phyloP scores from a whole-genome alignment of 2,329 filamentous ascomycete genomes.

The Chaetomium globosum region DNA sequence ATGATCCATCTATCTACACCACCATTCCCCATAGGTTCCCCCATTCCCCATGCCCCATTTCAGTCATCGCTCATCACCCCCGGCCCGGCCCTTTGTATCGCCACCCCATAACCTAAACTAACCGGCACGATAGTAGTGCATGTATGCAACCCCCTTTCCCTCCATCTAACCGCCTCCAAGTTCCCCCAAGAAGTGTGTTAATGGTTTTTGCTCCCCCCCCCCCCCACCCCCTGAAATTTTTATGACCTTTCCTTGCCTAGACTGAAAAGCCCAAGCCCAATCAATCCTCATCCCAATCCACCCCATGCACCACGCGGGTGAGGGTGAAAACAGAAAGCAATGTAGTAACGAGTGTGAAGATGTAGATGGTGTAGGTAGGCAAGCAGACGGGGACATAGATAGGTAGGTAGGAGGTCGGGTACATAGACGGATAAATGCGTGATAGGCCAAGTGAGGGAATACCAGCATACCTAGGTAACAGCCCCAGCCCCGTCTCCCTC shows the following conservation, averaged over 20 bases:
- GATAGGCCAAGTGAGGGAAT: background rate
- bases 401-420: background rate
- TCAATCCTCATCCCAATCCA: background rate
- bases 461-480: background rate
- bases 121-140: background rate
- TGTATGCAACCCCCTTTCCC: conserved; percentile 1
- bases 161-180: background rate
- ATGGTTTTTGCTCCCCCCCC: too few relatives aligned
- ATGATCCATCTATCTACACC: background rate
- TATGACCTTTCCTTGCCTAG: background rate
- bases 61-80: background rate
- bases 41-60: background rate
- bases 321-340: background rate
- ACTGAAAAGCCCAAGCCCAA: background rate
- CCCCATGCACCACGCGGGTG: background rate
- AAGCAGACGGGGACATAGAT: background rate
- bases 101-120: background rate
- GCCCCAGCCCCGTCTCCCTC: too few relatives aligned
- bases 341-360: background rate
- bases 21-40: too few relatives aligned
- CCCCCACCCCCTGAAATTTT: too few relatives aligned
- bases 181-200: background rate
- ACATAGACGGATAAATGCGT: background rate
- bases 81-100: background rate
- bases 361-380: background rate